A percentile compares a stretch with the other conserved stretches of the same genome.
Conservation (phyloP, 768 basidiomycete genomes). For the Amanita phalloides region DNA sequence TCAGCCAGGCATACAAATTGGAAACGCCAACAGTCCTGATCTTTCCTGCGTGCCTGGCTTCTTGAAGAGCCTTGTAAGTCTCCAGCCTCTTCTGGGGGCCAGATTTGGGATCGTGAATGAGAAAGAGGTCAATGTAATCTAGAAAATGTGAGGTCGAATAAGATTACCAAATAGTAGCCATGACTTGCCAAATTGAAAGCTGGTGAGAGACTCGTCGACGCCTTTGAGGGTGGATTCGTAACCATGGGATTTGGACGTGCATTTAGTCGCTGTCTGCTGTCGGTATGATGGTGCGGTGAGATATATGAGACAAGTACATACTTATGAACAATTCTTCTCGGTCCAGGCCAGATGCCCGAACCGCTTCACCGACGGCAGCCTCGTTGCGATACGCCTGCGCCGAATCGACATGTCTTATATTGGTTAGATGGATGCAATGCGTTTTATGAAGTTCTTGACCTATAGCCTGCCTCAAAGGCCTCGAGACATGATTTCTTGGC, state of each 20-base stretch:
- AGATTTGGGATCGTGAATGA: slow-evolving; percentile 66
- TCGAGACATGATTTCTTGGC: slow-evolving; percentile 37
- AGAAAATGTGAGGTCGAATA: background rate
- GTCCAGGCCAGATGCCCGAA: slow-evolving; percentile 35
- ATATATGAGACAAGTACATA: slow-evolving; percentile 18
- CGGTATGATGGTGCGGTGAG: slow-evolving; percentile 1
- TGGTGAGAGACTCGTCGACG: slow-evolving; percentile 50
- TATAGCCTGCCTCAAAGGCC: slow-evolving; percentile 49
- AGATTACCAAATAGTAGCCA: background rate
- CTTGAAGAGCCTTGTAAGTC: slow-evolving; percentile 61
- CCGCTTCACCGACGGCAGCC: slow-evolving; percentile 35
- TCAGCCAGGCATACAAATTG: slow-evolving; percentile 49
- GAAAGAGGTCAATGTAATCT: slow-evolving; percentile 52
- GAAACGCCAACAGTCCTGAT: slow-evolving; percentile 71
- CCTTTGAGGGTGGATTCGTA: slow-evolving; percentile 50
- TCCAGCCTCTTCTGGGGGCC: slow-evolving; percentile 56
- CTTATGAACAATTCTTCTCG: slow-evolving; percentile 57
- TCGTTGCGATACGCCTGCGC: slow-evolving; percentile 50
- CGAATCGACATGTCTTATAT: slow-evolving; percentile 43
- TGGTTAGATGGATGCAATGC: background rate
- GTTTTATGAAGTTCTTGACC: slow-evolving; percentile 18
- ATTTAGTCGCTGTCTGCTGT: slow-evolving; percentile 49
- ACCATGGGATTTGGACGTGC: slow-evolving; percentile 43
- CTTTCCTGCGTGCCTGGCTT: slow-evolving; percentile 53
- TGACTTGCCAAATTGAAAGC: slow-evolving; percentile 45